Base-by-base conservation (phyloP, 805 yeast genomes). In the Candida piceae region DNA sequence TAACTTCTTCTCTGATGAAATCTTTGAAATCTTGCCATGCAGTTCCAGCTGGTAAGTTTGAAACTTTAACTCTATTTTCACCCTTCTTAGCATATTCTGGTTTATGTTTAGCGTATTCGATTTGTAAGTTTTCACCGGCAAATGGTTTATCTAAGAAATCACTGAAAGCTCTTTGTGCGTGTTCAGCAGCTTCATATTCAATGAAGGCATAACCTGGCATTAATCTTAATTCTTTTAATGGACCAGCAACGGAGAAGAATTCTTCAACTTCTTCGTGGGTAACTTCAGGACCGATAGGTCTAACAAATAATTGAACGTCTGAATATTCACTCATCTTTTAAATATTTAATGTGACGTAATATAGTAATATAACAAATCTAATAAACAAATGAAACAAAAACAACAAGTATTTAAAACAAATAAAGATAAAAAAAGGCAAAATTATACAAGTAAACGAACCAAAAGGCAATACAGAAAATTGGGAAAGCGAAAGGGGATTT, bases 11-110 rank as follows among this genome's bases (percentile, higher is more conserved):
- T 59, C 95, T 75, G 48, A 87, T 88, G 58, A 85, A 78, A 67
- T 90, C 97, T 69, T 88, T 84, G 57, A 84, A 73, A 54, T 83
- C 90, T 70, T 84, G 93, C 94, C 94, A 84, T 35, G 86, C 79
- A 40, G 84, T 72, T 45, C 80, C 79, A 50, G 80, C 83, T 50
- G 89, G 89, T 53, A 84, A 69, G 62, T 77, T 76, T 49, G 75
- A 63, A 24, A 84, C 75, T 56, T 79, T 74, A 42, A 80, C 78
- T 70, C 93, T 76, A 66, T 67, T 76, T 63, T 83, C 80, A 54
- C 86, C 86, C 60, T 81, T 78, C 46, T 81, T 73, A 44, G 76
- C 78, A 38, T 60, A 58, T 9, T 53, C 61, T 39, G 70, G 74
- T 55, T 64, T 74, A 52, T 69, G 73, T 45, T 70, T 70, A 34